Base-by-base conservation (phyloP, 2,329 filamentous ascomycete species). In the Aspergillus brunneoviolaceus region DNA sequence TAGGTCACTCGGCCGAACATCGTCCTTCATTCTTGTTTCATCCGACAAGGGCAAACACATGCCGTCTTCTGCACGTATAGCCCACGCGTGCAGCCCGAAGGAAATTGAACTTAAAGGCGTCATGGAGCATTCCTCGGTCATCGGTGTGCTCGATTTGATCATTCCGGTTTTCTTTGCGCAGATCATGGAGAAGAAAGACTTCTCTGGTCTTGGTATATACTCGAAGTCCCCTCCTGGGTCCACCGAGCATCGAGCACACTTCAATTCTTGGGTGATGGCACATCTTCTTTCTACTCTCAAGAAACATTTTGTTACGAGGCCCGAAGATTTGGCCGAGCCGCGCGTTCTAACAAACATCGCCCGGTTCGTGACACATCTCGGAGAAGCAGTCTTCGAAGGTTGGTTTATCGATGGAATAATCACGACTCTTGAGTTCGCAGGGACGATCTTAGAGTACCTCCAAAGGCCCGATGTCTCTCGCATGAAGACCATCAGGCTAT, bases 361-460 rank as follows among this genome's bases (percentile, higher is more conserved):
- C 0, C 86, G 92, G 12, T 89, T 97, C 63, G 87, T 88, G 33
- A 80, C 85, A 2, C 91, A 98, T 70, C 85, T 98, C 72, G 86
- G 89, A 0, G 95, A 99, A 73, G 91, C 92, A 5, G 89, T 96
- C 12, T 97, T 95, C 66, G 95, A 98, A 76, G 95, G 95, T 16
- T 97, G 93, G 91, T 98, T 98, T 70, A 85, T 97, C 63, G 89
- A 95, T 65, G 94, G 94, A 1, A 91, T 91, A 1, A 90, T 92
- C 67, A 83, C 87, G 4, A 84, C 95, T 67, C 83, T 98, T 33
- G 93, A 98, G 69, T 96, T 97, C 68, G 85, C 89, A 3, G 95
- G 94, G 1, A 87, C 89, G 56, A 77, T 97, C 6, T 77, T 99
- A 6, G 95, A 99, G 72, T 94, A 96, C 69, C 81, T 99, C 4